Base-by-base conservation (phyloP, 768 basidiomycete species). In the Hericium alpestre region DNA sequence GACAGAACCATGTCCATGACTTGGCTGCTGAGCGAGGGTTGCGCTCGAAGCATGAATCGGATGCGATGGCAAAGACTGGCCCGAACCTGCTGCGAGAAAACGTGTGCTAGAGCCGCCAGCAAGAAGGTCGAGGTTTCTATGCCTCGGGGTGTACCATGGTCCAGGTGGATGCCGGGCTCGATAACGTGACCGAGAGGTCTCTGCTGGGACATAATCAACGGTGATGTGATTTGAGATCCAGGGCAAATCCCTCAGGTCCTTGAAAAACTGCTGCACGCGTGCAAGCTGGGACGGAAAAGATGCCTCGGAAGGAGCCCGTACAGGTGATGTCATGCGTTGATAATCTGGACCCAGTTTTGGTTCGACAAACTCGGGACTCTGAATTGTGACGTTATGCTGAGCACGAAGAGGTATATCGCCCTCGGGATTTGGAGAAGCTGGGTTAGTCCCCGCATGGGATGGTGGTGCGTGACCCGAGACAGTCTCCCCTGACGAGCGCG, bases 171-270 rank as follows among this genome's bases (percentile, higher is more conserved):
- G 41, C 1, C 22, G 25, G n/a, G 43, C 43, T 9, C 43, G 43
- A n/a, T 20, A 18, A 12, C 61, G 59, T 38, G 53, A 41, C 16
- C 60, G 55, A 8, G 55, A 52, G 11, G 55, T 50, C 9, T 63
- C 50, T 9, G 22, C 53, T 15, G 62, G 60, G 9, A 59, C 54
- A 55, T 56, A 63, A 55, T 61, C 62, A 41, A 55, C 55, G 15
- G 62, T 56, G 13, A 63, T 56, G 27, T 56, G 58, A 1, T 57
- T 55, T 9, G 62, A 50, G 4, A 61, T 53, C 62, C 62, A 63
- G 4, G 62, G 62, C 27, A 63, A 60, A 20, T 56, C 37, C 27
- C 51, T 58, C 48, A 63, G 39, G 15, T 61, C 60, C 6, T 57
- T 61, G 50, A 63, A 57, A 50, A 63, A 63, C 43, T 46, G 57